Conservation (phyloP, 768 basidiomycete species). For the Phaeotremella fagi region DNA sequence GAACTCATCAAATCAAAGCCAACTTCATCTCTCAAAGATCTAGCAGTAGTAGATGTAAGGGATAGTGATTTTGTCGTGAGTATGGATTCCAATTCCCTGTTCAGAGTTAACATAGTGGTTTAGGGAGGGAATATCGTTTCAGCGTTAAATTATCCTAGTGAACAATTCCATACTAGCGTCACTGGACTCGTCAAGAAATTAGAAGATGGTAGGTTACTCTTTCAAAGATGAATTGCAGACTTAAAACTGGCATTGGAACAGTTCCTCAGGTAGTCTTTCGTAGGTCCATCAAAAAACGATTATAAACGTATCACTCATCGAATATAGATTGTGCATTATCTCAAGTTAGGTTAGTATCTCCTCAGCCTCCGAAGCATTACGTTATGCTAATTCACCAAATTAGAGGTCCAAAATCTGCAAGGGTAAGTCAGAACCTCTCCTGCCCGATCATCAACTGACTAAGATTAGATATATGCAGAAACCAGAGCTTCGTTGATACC, state of each 20-base stretch:
- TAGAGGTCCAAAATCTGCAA: conserved; percentile 46
- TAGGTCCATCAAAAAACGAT: conserved; percentile 11
- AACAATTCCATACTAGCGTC: conserved; percentile 39
- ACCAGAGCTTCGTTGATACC: conserved; percentile 21
- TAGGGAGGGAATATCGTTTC: conserved; percentile 46
- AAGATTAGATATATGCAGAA: conserved; percentile 44
- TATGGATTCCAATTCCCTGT: neutral
- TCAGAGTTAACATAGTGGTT: neutral
- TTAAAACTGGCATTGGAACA: neutral
- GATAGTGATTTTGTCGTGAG: conserved; percentile 45
- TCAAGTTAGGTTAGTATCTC: conserved; percentile 31
- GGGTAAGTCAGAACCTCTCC: conserved; percentile 26
- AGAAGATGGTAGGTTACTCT: conserved; percentile 25
- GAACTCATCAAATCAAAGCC: conserved; percentile 37
- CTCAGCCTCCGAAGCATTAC: neutral
- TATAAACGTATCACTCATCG: neutral
- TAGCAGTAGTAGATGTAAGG: conserved; percentile 43
- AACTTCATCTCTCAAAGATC: conserved; percentile 14
- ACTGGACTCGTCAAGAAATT: conserved; percentile 38
- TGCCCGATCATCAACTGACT: neutral
- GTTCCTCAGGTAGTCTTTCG: conserved; percentile 45
- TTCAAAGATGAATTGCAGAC: neutral
- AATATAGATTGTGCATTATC: conserved; percentile 44
- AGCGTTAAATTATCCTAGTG: conserved; percentile 41
- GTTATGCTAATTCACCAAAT: neutral